Conservation (phyloP, 495 filamentous ascomycete species). For the Penicillium bialowiezense region DNA sequence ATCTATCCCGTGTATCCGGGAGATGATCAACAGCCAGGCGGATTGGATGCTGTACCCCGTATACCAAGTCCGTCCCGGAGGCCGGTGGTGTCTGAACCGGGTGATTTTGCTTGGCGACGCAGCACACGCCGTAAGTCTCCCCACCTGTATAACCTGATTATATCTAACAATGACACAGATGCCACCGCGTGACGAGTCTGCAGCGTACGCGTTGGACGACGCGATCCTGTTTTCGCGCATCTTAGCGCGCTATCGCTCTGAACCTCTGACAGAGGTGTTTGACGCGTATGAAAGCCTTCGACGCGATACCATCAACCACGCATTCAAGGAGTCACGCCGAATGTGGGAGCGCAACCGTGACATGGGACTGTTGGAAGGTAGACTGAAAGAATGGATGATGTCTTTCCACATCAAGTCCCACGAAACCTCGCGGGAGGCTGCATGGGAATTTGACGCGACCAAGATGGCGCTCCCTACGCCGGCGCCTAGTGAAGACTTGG, state of each 20-base stretch:
- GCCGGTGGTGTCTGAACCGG: slow-evolving; percentile 48
- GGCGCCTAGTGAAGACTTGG: slow-evolving; percentile 19
- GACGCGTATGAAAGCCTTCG: slow-evolving; percentile 51
- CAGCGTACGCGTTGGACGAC: slow-evolving; percentile 61
- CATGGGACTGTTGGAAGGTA: slow-evolving; percentile 37
- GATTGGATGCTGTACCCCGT: slow-evolving; percentile 63
- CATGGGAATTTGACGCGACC: slow-evolving; percentile 40
- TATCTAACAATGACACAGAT: slow-evolving; percentile 36
- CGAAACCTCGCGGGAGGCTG: slow-evolving; percentile 28
- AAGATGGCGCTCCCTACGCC: slow-evolving; percentile 27
- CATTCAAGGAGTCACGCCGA: slow-evolving; percentile 49
- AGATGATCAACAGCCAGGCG: slow-evolving; percentile 42
- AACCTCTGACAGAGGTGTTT: slow-evolving; percentile 44
- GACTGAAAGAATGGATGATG: slow-evolving; percentile 38
- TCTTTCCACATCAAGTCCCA: slow-evolving; percentile 30
- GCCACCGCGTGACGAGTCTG: slow-evolving; percentile 61
- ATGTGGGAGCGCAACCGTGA: slow-evolving; percentile 44
- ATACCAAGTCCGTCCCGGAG: slow-evolving; percentile 50
- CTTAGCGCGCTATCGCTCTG: slow-evolving; percentile 33
- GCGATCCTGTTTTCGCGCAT: slow-evolving; percentile 54
- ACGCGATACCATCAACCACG: slow-evolving; percentile 45
- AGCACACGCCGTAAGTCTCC: slow-evolving; percentile 54
- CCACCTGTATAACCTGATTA: too few relatives aligned
- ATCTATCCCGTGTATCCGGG: slow-evolving; percentile 44
- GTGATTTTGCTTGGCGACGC: slow-evolving; percentile 56